These are phyloP conservation scores for Saccharomyces hybrid DNA, from an alignment of 1,139 yeast genomes.

Conservation along the genomic window DNA sequence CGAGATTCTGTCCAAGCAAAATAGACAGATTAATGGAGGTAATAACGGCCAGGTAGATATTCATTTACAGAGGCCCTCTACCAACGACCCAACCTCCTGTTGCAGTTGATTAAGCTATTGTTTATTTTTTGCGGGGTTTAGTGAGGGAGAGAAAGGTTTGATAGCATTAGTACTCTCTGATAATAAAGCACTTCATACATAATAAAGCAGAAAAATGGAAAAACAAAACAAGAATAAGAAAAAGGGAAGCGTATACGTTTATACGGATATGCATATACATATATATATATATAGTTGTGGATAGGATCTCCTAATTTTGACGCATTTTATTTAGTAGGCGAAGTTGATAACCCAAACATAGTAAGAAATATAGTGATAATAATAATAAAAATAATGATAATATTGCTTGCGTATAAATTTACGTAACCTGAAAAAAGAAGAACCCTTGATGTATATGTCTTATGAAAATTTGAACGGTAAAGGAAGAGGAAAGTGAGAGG, in stretches of 20 bases:
- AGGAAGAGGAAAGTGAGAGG: neutral
- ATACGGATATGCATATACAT: neutral
- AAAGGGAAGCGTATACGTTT: neutral
- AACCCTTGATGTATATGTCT: neutral
- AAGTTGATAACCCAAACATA: neutral
- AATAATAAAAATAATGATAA: neutral
- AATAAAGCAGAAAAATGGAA: neutral
- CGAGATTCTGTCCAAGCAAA: slow-evolving; percentile 19
- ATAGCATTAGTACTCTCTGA: neutral
- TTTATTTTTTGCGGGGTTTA: neutral
- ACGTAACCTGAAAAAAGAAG: neutral
- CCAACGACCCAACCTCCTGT: slow-evolving; percentile 38
- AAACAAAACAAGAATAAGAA: neutral
- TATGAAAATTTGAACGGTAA: neutral
- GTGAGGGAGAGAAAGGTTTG: neutral
- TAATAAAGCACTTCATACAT: neutral
- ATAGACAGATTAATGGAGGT: slow-evolving; percentile 18
- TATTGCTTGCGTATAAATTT: neutral
- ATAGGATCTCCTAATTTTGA: neutral
- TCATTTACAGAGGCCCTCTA: slow-evolving; percentile 41
- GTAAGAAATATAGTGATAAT: neutral
- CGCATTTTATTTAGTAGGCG: neutral
- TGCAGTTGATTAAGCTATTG: slow-evolving; percentile 21
- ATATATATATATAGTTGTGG: neutral
- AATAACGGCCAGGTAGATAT: slow-evolving; percentile 27